Evolutionary conservation across 2,329 filamentous ascomycete species (phyloP).

Genomic region (Macrophomina pseudophaseolina): DNA sequence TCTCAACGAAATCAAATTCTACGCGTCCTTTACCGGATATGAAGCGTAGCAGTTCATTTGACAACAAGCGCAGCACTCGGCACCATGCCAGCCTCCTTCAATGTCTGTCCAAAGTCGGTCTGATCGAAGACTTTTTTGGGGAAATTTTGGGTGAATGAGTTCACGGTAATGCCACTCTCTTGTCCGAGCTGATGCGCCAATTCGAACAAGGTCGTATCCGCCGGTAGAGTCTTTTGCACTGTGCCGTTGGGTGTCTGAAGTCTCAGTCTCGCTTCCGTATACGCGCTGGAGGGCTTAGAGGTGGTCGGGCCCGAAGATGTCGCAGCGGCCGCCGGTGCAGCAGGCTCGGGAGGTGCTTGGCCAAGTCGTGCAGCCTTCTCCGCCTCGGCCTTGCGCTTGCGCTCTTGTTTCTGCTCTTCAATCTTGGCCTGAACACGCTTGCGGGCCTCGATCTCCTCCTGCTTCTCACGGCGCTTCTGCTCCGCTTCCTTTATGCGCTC

Average conservation of each 20-base stretch:
- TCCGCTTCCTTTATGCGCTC: constrained; percentile 91
- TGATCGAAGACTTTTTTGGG: constrained; percentile 77
- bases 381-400: constrained; percentile 80
- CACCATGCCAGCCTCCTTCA: constrained; percentile 89
- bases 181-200: constrained; percentile 76
- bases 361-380: constrained; percentile 88
- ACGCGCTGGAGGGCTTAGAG: constrained; percentile 70
- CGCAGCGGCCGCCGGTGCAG: constrained; percentile 54
- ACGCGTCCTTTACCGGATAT: not conserved
- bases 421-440: constrained; percentile 91
- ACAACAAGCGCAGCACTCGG: constrained; percentile 91
- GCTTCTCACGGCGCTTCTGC: constrained; percentile 85
- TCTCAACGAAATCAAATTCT: not conserved
- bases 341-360: constrained; percentile 57
- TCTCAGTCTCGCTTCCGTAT: constrained; percentile 80
- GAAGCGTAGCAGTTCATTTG: constrained; percentile 41
- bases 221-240: constrained; percentile 84
- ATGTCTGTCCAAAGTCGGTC: constrained; percentile 82
- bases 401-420: constrained; percentile 89
- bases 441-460: constrained; percentile 82
- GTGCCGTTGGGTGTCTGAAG: constrained; percentile 78
- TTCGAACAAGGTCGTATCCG: constrained; percentile 91
- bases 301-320: constrained; percentile 54
- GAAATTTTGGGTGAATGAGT: constrained; percentile 83
- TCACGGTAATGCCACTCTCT: constrained; percentile 73